These are phyloP conservation scores for Puccinia novopanici DNA, from an alignment of 1,284 basidiomycete species.

Conservation along the genomic window DNA sequence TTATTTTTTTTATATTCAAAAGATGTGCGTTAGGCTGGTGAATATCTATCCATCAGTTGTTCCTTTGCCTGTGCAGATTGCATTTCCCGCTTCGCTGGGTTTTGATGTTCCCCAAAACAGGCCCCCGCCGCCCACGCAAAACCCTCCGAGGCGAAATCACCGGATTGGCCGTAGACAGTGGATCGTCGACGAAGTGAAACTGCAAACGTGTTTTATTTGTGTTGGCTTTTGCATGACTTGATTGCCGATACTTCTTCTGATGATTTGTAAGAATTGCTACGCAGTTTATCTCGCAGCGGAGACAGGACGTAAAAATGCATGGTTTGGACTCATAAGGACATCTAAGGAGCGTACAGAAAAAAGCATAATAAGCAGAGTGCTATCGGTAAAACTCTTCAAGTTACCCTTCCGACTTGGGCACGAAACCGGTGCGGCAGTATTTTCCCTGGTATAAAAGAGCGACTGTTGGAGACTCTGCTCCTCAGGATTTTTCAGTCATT, in stretches of 20 bases:
- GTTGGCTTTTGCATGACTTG: neutral
- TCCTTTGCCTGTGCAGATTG: too few relatives aligned
- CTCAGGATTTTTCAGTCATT: neutral
- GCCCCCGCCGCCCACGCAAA: too few relatives aligned
- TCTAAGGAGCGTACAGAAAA: neutral
- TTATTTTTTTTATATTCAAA: too few relatives aligned
- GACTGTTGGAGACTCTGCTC: neutral
- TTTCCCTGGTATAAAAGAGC: neutral
- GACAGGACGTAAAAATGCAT: neutral
- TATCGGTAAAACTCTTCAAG: neutral
- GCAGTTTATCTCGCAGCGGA: neutral
- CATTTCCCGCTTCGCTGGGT: too few relatives aligned
- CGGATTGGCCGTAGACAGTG: neutral
- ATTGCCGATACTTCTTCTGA: neutral
- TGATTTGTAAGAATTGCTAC: neutral
- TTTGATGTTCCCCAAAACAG: too few relatives aligned
- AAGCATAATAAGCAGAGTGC: neutral
- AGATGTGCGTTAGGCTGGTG: too few relatives aligned
- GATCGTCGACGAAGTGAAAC: neutral
- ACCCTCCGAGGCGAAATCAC: too few relatives aligned
- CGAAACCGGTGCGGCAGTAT: neutral
- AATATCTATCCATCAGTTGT: too few relatives aligned
- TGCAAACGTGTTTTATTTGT: neutral
- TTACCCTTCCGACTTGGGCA: neutral
- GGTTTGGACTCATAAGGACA: neutral